These are phyloP conservation scores for Phytophthora tentaculata DNA, from an alignment of 352 stramenopile genomes.

Conservation along the genomic window DNA sequence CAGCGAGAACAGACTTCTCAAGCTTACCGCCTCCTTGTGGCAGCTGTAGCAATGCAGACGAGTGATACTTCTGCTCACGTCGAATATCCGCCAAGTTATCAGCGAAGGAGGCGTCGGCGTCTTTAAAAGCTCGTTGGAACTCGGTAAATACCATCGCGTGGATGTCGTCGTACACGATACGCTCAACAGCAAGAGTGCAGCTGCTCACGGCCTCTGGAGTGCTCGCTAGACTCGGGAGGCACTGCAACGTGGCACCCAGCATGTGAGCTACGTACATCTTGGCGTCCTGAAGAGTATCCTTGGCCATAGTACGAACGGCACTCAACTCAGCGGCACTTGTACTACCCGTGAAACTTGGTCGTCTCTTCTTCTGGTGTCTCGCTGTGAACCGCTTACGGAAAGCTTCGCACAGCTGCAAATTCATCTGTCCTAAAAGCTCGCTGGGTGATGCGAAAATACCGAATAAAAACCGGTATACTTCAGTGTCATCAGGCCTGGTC, in stretches of 20 bases:
- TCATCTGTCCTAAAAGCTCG: constrained; percentile 72
- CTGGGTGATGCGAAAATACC: constrained; percentile 54
- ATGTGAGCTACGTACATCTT: constrained; percentile 76
- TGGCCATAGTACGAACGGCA: constrained; percentile 22
- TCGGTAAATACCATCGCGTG: constrained; percentile 62
- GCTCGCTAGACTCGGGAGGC: constrained; percentile 62
- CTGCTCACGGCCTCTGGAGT: constrained; percentile 52
- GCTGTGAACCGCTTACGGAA: constrained; percentile 48
- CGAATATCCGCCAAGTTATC: constrained; percentile 59
- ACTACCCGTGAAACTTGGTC: constrained; percentile 23
- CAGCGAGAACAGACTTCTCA: constrained; percentile 26
- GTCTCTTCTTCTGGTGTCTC: constrained; percentile 30
- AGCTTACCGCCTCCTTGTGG: constrained; percentile 11
- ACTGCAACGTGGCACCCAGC: constrained; percentile 63
- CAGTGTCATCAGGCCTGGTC: constrained; percentile 39
- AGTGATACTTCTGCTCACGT: constrained; percentile 50
- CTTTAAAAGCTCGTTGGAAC: constrained; percentile 52
- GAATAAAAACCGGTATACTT: constrained; percentile 71
- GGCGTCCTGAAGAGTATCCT: constrained; percentile 67
- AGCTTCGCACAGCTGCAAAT: constrained; percentile 54
- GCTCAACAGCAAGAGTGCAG: constrained; percentile 64
- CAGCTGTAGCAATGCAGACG: constrained; percentile 27
- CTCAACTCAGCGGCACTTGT: constrained; percentile 6
- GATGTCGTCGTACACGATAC: constrained; percentile 74
- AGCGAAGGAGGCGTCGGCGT: constrained; percentile 53